Conservation (phyloP, 2,329 filamentous ascomycete species). For the Fusarium oligoseptatum region DNA sequence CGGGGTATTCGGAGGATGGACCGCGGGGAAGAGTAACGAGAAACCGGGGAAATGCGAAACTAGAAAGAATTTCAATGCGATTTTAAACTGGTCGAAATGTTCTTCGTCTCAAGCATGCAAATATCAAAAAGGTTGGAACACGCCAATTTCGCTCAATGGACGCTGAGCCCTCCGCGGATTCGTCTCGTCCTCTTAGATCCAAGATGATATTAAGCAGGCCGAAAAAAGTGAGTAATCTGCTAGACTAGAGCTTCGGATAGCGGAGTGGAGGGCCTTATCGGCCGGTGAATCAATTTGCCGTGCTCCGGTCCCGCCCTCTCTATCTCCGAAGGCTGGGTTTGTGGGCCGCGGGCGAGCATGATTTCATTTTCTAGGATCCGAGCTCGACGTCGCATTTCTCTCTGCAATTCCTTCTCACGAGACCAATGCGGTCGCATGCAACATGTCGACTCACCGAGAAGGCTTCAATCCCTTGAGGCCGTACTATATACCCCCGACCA, state of each 20-base stretch:
- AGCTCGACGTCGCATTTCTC: constrained; percentile 38
- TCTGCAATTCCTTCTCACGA: constrained; percentile 26
- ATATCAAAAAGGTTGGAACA: constrained; percentile 26
- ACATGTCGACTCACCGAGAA: constrained; percentile 61
- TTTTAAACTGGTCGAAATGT: constrained; percentile 1
- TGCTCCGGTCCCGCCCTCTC: constrained; percentile 35
- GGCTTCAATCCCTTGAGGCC: constrained; percentile 75
- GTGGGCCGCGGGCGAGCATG: constrained; percentile 42
- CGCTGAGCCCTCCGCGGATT: constrained; percentile 39
- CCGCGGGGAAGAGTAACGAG: constrained; percentile 14
- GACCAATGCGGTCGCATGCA: constrained; percentile 47
- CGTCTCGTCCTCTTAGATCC: constrained; percentile 49
- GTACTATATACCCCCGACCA: constrained; percentile 76
- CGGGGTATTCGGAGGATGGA: constrained; percentile 30
- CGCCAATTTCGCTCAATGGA: constrained; percentile 48
- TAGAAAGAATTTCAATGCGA: constrained; percentile 13
- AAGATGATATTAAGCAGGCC: constrained; percentile 48
- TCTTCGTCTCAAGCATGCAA: constrained; percentile 21
- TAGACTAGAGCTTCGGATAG: constrained; percentile 41
- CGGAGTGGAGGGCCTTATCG: constrained; percentile 44
- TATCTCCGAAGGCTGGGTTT: constrained; percentile 42
- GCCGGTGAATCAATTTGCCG: constrained; percentile 54
- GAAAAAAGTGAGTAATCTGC: constrained; percentile 41
- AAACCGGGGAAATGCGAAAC: constrained; percentile 13
- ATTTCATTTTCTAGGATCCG: constrained; percentile 50